Evolutionary conservation across 179 eudicot genomes (phyloP), one percentile per base, ranked within the genome.

Genomic region (Beta corolliflora): DNA sequence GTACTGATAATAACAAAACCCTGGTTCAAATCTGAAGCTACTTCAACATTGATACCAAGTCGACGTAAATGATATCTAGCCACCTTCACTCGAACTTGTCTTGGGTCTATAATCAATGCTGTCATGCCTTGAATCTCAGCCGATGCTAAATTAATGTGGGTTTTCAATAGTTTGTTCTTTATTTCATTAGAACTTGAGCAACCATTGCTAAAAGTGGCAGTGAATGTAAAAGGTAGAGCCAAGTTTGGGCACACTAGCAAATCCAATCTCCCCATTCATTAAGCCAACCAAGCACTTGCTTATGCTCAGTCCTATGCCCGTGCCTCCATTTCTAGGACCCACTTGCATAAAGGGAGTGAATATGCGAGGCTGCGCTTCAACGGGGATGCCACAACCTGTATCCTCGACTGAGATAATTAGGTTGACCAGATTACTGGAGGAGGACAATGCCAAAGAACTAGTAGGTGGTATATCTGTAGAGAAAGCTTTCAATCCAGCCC

Each of bases 291-390:
- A 87, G 81, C 89, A 90, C 87, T 94, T 94, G 91, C 98, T 92
- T 71, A 94, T 94, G 90, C 98, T 94, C 67, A 94, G 82, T 54
- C 98, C 98, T 60, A 94, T 94, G 61, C 98, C 97, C 1, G 97
- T 94, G 59, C 98, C 97, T 15, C 98, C 98, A 69, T 88, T 88
- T 58, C 85, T 85, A 5, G 92, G 91, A 46, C 90, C 90, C 61
- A 88, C 98, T 80, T 94, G 98, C 97, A 91, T 90, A 86, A 92
- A 94, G 54, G 97, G 97, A 50, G 91, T 94, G 81, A 94, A 94
- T 41, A 94, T 83, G 23, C 89, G 91, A 73, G 89, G 50, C 84
- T 93, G 98, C 11, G 91, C 92, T 50, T 92, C 94, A 14, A 77
- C 19, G 21, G 98, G 98, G 79, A 94, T 94, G 55, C 98, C 98